Conservation (phyloP, 768 basidiomycete genomes). For the Leccinum uliginosum region DNA sequence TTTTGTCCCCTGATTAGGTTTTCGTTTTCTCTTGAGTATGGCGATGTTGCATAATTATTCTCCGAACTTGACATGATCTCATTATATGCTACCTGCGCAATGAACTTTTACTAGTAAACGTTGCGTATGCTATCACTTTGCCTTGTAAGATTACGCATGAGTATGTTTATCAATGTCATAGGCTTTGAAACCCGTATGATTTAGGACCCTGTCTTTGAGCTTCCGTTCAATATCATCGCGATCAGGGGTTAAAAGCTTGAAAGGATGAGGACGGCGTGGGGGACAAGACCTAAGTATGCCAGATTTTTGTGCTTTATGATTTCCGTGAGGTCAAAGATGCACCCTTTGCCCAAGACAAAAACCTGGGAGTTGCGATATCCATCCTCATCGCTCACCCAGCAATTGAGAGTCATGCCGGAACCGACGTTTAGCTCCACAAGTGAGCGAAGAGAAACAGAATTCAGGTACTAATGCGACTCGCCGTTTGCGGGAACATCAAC, state of each 20-base stretch:
- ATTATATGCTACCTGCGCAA: slow-evolving; percentile 16
- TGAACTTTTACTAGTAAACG: neutral
- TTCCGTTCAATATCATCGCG: neutral
- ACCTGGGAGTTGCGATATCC: neutral
- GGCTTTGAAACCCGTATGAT: slow-evolving; percentile 1
- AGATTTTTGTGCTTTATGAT: neutral
- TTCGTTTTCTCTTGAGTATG: slow-evolving; percentile 12
- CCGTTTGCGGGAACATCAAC: neutral
- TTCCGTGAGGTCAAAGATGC: neutral
- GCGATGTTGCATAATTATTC: neutral
- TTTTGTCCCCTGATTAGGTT: slow-evolving; percentile 2
- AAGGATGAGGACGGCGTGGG: neutral
- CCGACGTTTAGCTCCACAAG: neutral
- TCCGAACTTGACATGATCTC: slow-evolving; percentile 1
- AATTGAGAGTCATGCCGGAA: neutral
- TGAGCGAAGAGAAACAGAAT: neutral
- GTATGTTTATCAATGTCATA: slow-evolving; percentile 16
- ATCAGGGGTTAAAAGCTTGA: neutral
- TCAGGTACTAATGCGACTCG: neutral
- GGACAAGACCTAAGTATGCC: neutral
- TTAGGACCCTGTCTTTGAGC: neutral
- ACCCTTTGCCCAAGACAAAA: neutral
- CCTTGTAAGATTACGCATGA: slow-evolving; percentile 19
- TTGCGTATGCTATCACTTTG: slow-evolving; percentile 16
- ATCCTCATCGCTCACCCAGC: neutral